Base-by-base conservation (phyloP, 1,284 basidiomycete genomes). In the Papiliotrema laurentii region DNA sequence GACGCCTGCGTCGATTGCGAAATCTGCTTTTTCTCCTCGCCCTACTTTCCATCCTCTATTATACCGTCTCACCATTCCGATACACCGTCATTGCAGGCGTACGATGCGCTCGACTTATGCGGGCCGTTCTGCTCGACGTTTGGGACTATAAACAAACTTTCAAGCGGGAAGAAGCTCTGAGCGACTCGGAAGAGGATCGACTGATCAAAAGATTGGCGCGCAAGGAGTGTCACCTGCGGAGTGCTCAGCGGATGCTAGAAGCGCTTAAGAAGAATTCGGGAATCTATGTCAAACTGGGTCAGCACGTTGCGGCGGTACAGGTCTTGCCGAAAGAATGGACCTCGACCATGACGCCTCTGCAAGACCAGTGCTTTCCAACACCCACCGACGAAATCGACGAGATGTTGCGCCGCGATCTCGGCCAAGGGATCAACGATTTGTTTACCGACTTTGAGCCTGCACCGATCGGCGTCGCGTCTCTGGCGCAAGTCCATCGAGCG, bases 401-500 rank as follows among this genome's bases (percentile, higher is more conserved):
- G 2, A 73, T 73, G 69, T 53, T 74, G 18, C 53, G 55, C 16
- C 46, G 57, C 5, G 72, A 74, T 53, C 47, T 74, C 39, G 66
- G 63, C 1, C 16, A 61, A 24, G 63, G 66, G 18, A 62, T 74
- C 19, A 59, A 74, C 43, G 71, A 74, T 27, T 51, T 74, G 2
- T 74, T 96, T 62, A 81, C 83, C 28, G 83, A 89, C 51, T 94
- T 98, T 67, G 83, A 97, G 59, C 82, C 83, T 4, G 78, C 79
- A n/a, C 94, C 96, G 10, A 87, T 98, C 47, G 96, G 96, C 5
- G 91, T 96, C 9, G 93, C 92, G 4, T 92, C 77, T 64, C 76
- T 98, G 28, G 94, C 93, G 6, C 94, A 99, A 72, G 96, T 98
- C 5, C 96, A 98, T 73, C 81, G 86, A 18, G 96, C 86, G 0